Evolutionary conservation across 345 rosid genomes (phyloP), one percentile per base, ranked within the genome.

Genomic region (Salix viminalis): DNA sequence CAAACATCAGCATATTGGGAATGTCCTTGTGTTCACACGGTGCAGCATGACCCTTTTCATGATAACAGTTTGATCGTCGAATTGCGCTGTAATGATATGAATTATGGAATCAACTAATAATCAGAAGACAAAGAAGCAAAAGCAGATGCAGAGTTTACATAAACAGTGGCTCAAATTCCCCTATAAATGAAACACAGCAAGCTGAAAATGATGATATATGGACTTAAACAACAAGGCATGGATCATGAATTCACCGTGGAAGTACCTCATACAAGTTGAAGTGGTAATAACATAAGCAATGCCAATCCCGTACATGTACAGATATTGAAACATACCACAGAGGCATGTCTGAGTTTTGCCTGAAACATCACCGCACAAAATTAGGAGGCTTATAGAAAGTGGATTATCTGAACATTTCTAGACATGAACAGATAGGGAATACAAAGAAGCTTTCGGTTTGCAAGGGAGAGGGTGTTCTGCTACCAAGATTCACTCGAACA

Each of bases 1-100:
- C 87, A 50, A 82, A 82, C 8, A 75, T 41, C 16, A 79, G 62
- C 78, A 84, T 81, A 70, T 78, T 72, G 3, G 24, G 41, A 21
- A 42, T 54, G 39, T 78, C 76, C 15, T 58, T 72, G 6, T 37
- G 7, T 50, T 42, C 24, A 46, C 69, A 76, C 14, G 69, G 24
- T 28, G 79, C 79, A 34, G 42, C 54, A 1, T 60, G 74, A 21
- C 74, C 79, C 13, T 21, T 68, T 13, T 42, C 71, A 60, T 70
- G 79, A 6, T 76, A 69, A 42, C 79, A 76, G 60, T 69, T 21
- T 39, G 79, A 56, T 9, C 62, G 26, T 56, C 13, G 62, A 56
- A 56, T 56, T n/a, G 62, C 62, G 26, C 62, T 56, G 62, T 24
- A 56, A n/a, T 56, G 28, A 21, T 42, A 42, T 10, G 14, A 42